A percentile compares a stretch with the other conserved stretches of the same genome.
phyloP scores from a whole-genome alignment of 208 protist genomes.

The Trypanosoma avium region DNA sequence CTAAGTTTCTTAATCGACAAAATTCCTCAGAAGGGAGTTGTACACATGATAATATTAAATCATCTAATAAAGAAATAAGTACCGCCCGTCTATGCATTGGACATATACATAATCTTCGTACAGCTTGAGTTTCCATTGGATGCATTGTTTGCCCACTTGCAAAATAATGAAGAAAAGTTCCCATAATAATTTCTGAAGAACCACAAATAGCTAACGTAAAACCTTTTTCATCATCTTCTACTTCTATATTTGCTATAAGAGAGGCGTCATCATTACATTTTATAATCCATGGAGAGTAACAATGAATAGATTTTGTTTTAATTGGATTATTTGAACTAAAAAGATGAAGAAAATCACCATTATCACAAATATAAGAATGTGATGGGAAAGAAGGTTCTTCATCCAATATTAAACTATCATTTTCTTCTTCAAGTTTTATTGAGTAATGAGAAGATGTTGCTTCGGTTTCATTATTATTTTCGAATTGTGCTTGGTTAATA shows the following conservation, averaged over 20 bases:
- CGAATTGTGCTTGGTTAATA: not conserved
- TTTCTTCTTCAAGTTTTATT: not conserved
- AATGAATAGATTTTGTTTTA: conserved; percentile 12
- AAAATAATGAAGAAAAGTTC: conserved; percentile 27
- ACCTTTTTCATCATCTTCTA: conserved; percentile 26
- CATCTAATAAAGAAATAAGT: conserved; percentile 21
- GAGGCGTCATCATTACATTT: conserved; percentile 11
- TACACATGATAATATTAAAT: conserved; percentile 22
- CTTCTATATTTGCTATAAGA: conserved; percentile 22
- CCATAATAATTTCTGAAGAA: conserved; percentile 7
- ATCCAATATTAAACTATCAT: conserved; percentile 1
- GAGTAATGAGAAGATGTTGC: not conserved
- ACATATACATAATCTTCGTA: conserved; percentile 24
- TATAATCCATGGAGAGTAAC: conserved; percentile 19
- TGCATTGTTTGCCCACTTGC: conserved; percentile 23
- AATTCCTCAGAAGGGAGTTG: conserved; percentile 17
- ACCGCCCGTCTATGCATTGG: conserved; percentile 20
- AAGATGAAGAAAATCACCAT: conserved; percentile 25
- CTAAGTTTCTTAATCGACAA: not conserved
- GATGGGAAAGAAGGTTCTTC: conserved; percentile 12
- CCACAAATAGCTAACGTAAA: conserved; percentile 25
- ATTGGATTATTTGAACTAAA: not conserved
- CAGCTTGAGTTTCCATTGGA: conserved; percentile 11
- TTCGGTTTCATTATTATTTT: not conserved
- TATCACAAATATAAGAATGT: conserved; percentile 4